Conservation (phyloP, 495 filamentous ascomycete species). For the Neurospora cerealis region DNA sequence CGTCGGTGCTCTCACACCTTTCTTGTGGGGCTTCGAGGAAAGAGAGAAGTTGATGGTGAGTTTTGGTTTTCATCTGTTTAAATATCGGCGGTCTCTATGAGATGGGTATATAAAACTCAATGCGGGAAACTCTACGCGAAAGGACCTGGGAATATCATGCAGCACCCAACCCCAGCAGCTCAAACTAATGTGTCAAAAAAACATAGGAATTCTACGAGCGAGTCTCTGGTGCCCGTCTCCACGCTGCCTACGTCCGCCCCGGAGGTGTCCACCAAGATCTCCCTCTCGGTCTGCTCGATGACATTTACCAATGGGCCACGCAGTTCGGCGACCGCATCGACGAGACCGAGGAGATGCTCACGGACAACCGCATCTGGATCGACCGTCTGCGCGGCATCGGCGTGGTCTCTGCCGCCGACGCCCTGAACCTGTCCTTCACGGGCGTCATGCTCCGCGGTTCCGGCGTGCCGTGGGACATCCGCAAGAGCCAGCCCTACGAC, state of each 20-base stretch:
- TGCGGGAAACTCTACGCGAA: not conserved
- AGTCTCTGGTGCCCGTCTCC: constrained; percentile 94
- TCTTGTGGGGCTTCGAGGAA: constrained; percentile 99
- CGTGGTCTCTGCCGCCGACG: constrained; percentile 83
- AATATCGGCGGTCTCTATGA: not conserved
- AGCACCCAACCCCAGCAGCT: not conserved
- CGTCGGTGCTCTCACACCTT: constrained; percentile 94
- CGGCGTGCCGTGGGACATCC: constrained; percentile 95
- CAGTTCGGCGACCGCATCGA: constrained; percentile 99
- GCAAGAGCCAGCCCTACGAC: constrained; percentile 92
- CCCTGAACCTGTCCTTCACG: constrained; percentile 89
- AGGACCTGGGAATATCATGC: not conserved
- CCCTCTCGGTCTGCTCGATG: constrained; percentile 88
- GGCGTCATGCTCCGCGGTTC: constrained; percentile 97
- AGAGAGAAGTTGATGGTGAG: constrained; percentile 97
- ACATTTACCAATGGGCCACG: constrained; percentile 99
- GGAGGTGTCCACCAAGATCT: constrained; percentile 96
- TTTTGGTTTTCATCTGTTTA: constrained; percentile 5
- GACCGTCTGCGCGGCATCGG: constrained; percentile 84
- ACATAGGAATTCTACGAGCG: constrained; percentile 97
- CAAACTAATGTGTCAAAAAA: not conserved
- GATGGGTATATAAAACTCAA: not conserved
- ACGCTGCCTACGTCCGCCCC: constrained; percentile 95
- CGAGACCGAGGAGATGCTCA: constrained; percentile 96
- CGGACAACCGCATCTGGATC: constrained; percentile 99